Base-by-base conservation (phyloP, 139 green algal genomes). In the Asterochloris erici region DNA sequence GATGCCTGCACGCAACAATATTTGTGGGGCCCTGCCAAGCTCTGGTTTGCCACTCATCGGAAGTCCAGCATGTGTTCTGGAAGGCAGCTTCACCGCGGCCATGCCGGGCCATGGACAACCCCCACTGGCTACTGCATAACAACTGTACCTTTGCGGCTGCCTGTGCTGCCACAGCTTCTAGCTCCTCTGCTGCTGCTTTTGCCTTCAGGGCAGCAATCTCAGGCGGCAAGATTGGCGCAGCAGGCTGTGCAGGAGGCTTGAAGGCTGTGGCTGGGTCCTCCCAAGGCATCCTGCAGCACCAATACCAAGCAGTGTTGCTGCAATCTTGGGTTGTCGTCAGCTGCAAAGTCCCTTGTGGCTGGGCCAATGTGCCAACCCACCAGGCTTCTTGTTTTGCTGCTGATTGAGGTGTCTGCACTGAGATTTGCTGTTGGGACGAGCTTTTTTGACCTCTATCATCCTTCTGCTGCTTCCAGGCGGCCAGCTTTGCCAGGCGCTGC, bases 241-340 rank as follows among this genome's bases (percentile, higher is more conserved):
- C 26, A 68, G 79, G 38, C 54, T 74, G 74, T 29, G 66, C 23
- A 19, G 73, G 61, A 4, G 78, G 75, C 38, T 70, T 62, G 23
- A 70, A 63, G 9, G 66, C 69, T 29, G 77, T 62, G 11, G 63
- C 73, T 12, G 86, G 79, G 38, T 93, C 87, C 27, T 93, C 89
- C 89, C 89, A 93, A 2, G 89, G 89, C 81, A 90, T 85, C 89
- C 89, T 86, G 83, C 79, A 71, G 27, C 73, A 23, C 2, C 21
- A 1, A 21, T 9, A 21, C 66, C 21, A 26, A 24, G 19, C 21
- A 78, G 6, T 38, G 62, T 12, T 61, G 12, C 12, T 69, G 12
- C 13, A 16, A 9, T n/a, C 60, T 29, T 26, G 14, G 12, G 24
- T 63, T 10, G 24, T 26, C 63, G 0, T 16, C 63, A 63, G 63